Base-by-base conservation (phyloP, 2,329 filamentous ascomycete species). In the Pseudocercospora crystallina region DNA sequence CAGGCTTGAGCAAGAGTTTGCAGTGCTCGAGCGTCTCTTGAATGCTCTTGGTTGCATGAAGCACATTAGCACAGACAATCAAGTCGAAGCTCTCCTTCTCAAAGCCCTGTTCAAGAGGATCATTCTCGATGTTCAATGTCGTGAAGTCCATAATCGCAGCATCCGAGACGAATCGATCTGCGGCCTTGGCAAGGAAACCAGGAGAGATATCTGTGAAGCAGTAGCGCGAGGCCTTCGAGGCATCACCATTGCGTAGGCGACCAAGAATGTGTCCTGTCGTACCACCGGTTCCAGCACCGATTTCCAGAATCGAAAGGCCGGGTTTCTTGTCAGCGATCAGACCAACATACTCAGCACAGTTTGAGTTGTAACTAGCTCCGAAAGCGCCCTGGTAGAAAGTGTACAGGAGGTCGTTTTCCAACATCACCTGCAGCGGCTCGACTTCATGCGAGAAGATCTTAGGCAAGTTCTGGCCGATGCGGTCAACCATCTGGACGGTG, bases 121-220 rank as follows among this genome's bases (percentile, higher is more conserved):
- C 61, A 8, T 60, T 47, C 10, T 69, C 64, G 12, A 71, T 54
- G 49, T 74, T 60, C 0, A 65, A 54, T 1, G 56, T 49, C 10
- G 58, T 55, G 43, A 63, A 74, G 5, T 57, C 42, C 48, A 51
- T 51, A 8, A 45, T 35, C 2, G 34, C 30, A 12, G 35, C 42
- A 10, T 51, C 41, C n/a, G 15, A 30, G 2, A 33, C 33, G 39
- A 52, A 52, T 10, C 38, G 43, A 31, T 68, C 60, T 11, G 60
- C 53, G 0, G 69, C 73, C 2, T 61, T 54, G 5, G 69, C 66
- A 34, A 78, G 73, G 61, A 73, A 74, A 5, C 63, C 68, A 3
- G 64, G 48, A 0, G 71, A 71, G 8, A 76, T 68, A 51, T 78
- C 75, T 0, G 77, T 78, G 59, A 66, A 79, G 0, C 70, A 73